These are phyloP conservation scores for Coemansia erecta DNA, from an alignment of 192 early-diverging fungal genomes.

Conservation along the genomic window DNA sequence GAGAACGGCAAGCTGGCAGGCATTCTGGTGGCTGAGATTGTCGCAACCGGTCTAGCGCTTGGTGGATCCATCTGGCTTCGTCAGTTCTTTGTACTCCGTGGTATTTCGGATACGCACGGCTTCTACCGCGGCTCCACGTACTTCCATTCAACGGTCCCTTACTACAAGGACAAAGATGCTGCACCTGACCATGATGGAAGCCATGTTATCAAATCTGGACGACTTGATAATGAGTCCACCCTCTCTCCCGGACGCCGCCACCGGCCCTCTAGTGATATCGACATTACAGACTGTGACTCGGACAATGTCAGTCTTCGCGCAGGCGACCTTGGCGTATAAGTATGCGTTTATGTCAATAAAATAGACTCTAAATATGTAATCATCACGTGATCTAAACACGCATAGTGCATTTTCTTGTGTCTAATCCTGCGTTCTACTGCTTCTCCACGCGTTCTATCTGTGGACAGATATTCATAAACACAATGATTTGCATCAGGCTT, in stretches of 20 bases:
- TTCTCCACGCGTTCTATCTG: too few species aligned
- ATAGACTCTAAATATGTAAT: too few species aligned
- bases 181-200: too few species aligned
- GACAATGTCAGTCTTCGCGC: constrained; percentile 25
- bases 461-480: too few species aligned
- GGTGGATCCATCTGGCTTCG: constrained; percentile 44
- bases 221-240: constrained; percentile 1
- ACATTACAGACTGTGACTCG: constrained; percentile 22
- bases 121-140: constrained; percentile 28
- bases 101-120: constrained; percentile 35
- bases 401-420: too few species aligned
- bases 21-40: constrained; percentile 50
- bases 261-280: too few species aligned
- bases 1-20: constrained; percentile 17
- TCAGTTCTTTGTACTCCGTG: constrained; percentile 21
- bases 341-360: too few species aligned
- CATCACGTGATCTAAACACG: too few species aligned
- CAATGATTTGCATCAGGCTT: too few species aligned
- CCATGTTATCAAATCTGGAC: not conserved
- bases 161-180: constrained; percentile 40
- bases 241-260: too few species aligned
- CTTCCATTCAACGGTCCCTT: constrained; percentile 33
- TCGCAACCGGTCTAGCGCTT: constrained; percentile 32
- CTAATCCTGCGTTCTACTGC: too few species aligned
- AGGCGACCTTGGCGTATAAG: constrained; percentile 31